phyloP scores from a whole-genome alignment of 495 filamentous ascomycete species.

The Tetracladium setigerum region DNA sequence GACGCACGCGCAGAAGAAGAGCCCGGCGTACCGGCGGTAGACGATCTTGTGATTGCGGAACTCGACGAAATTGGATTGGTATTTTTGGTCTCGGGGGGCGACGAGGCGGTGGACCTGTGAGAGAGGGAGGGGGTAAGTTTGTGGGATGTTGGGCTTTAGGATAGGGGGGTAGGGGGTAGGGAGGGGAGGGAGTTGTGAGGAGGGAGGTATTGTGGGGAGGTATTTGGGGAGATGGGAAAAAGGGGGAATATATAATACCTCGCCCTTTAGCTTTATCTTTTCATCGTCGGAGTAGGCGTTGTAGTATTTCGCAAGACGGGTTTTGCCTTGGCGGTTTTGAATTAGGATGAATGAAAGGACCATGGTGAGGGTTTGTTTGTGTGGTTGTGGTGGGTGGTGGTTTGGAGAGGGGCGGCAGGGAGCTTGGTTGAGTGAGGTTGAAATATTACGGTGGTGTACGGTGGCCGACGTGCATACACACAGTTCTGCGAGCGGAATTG shows the following conservation, averaged over 20 bases:
- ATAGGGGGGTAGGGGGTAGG: conserved; percentile 90
- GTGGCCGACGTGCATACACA: too few species aligned
- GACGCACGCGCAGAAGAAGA: conserved; percentile 98
- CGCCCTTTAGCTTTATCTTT: conserved; percentile 92
- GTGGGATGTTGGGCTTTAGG: background rate
- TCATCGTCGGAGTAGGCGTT: conserved; percentile 95
- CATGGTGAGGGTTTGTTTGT: conserved; percentile 35
- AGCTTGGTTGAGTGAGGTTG: too few species aligned
- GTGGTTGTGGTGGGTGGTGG: too few species aligned
- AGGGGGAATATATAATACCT: conserved; percentile 34
- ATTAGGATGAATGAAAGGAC: conserved; percentile 94
- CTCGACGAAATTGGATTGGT: conserved; percentile 99
- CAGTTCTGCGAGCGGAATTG: too few species aligned
- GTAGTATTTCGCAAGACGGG: conserved; percentile 98
- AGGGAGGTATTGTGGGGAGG: background rate
- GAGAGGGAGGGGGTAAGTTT: background rate
- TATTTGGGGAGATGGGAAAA: background rate
- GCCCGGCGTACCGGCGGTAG: conserved; percentile 90
- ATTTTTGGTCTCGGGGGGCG: conserved; percentile 95
- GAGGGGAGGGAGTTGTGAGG: conserved; percentile 42
- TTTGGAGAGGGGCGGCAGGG: too few species aligned
- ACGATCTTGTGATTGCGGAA: conserved; percentile 89
- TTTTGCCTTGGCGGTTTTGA: conserved; percentile 98
- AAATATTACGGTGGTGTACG: too few species aligned
- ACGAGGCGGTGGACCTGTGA: conserved; percentile 90